Percentiles rank a stretch among this genome's conserved stretches.
Evolutionary conservation across 139 green algal species (phyloP).

Genomic region (Mychonastes homosphaera): DNA sequence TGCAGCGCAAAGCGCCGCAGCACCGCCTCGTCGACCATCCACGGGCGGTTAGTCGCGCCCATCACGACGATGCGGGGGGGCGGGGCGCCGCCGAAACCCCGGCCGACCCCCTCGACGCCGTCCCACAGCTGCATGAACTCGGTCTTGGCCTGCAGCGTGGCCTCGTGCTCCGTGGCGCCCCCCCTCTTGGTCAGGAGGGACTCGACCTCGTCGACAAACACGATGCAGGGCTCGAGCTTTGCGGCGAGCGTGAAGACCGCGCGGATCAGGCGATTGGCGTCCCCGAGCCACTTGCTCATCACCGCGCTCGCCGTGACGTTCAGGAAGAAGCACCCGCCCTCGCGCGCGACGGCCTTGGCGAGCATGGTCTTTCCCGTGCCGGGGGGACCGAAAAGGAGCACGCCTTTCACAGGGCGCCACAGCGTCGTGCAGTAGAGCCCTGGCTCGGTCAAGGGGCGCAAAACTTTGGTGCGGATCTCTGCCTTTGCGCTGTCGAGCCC

Average conservation of each 20-base stretch:
- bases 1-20: conserved; percentile 51
- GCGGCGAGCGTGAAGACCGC: conserved; percentile 66
- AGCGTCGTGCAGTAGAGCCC: conserved; percentile 68
- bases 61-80: conserved; percentile 64
- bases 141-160: conserved; percentile 62
- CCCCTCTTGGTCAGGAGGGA: conserved; percentile 75
- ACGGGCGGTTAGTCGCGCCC: conserved; percentile 77
- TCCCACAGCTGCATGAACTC: conserved; percentile 99
- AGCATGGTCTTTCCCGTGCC: conserved; percentile 73
- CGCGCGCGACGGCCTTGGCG: conserved; percentile 49
- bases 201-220: conserved; percentile 97
- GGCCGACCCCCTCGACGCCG: conserved; percentile 79
- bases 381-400: conserved; percentile 86
- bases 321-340: conserved; percentile 82
- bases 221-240: conserved; percentile 89
- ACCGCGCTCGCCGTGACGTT: conserved; percentile 74
- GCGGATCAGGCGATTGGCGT: conserved; percentile 33
- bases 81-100: too few species aligned
- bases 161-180: conserved; percentile 75
- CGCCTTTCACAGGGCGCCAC: conserved; percentile 65
- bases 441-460: conserved; percentile 67
- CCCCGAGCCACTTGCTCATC: conserved; percentile 92
- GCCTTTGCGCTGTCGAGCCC: conserved; percentile 53
- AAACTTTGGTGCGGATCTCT: conserved; percentile 58
- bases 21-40: conserved; percentile 46